These are phyloP conservation scores for Phlebiopsis flavidoalba DNA, from an alignment of 768 basidiomycete species.

Conservation along the genomic window DNA sequence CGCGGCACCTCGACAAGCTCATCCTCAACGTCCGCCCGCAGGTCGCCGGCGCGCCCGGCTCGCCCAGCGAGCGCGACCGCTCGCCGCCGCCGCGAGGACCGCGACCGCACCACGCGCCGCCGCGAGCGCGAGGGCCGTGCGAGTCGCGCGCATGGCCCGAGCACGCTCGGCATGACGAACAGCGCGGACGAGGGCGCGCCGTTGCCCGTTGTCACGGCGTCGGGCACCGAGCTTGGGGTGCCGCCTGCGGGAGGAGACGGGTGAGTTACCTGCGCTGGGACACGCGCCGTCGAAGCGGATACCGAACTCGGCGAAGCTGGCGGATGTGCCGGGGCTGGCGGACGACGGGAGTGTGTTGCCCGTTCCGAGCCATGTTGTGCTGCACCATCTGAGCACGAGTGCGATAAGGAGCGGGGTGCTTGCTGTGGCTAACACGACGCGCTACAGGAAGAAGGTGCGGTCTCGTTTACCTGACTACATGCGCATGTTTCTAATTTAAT, in stretches of 20 bases:
- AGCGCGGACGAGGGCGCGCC: conserved; percentile 10
- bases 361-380: conserved; percentile 88
- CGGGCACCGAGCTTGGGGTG: conserved; percentile 28
- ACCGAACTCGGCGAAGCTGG: conserved; percentile 1
- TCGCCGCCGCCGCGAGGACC: conserved; percentile 9
- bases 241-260: conserved; percentile 7
- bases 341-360: conserved; percentile 91
- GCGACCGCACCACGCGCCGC: conserved; percentile 4
- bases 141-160: conserved; percentile 10
- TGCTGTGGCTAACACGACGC: conserved; percentile 86
- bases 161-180: conserved; percentile 21
- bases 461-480: not conserved
- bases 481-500: conserved; percentile 13
- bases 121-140: conserved; percentile 16
- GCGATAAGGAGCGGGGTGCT: conserved; percentile 92
- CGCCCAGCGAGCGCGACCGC: conserved; percentile 17
- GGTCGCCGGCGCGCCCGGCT: conserved; percentile 4
- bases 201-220: conserved; percentile 28
- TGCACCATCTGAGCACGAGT: conserved; percentile 93
- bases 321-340: conserved; percentile 41
- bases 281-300: conserved; percentile 11
- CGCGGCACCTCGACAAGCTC: conserved; percentile 89
- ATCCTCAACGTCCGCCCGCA: conserved; percentile 62
- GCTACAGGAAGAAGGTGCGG: conserved; percentile 86
- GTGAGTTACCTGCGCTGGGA: not conserved